phyloP scores from a whole-genome alignment of 2,329 filamentous ascomycete species.

The Fusarium palustre region DNA sequence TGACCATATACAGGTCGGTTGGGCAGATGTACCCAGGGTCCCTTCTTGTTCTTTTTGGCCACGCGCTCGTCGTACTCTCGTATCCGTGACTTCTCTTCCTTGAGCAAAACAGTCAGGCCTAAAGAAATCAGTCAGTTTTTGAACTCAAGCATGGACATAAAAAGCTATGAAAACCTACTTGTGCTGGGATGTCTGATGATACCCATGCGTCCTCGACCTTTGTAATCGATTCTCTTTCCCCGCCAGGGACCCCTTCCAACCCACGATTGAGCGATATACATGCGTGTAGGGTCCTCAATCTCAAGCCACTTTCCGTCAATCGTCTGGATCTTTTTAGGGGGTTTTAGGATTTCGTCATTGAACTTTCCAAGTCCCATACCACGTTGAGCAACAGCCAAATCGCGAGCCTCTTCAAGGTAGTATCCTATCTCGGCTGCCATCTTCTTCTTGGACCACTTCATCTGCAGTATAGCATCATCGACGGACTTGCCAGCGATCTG shows the following conservation, averaged over 20 bases:
- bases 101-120: conserved; percentile 85
- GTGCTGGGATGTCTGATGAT: conserved; percentile 78
- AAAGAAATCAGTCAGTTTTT: conserved; percentile 36
- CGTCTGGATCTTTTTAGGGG: conserved; percentile 69
- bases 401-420: conserved; percentile 83
- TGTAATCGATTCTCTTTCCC: conserved; percentile 70
- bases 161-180: conserved; percentile 65
- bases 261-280: conserved; percentile 95
- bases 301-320: conserved; percentile 80
- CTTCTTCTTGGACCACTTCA: conserved; percentile 96
- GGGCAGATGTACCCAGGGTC: conserved; percentile 88
- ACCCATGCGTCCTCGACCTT: conserved; percentile 79
- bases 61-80: conserved; percentile 82
- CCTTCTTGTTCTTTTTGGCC: conserved; percentile 78
- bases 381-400: conserved; percentile 80
- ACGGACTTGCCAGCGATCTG: conserved; percentile 95
- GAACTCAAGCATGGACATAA: neutral
- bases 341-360: conserved; percentile 55
- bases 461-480: conserved; percentile 92
- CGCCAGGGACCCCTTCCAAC: conserved; percentile 80
- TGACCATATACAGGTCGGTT: conserved; percentile 87
- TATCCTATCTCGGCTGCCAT: conserved; percentile 82
- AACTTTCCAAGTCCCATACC: conserved; percentile 82
- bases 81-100: conserved; percentile 92
- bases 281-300: conserved; percentile 78